A percentile compares a stretch with the other conserved stretches of the same genome.
phyloP scores from a whole-genome alignment of 768 basidiomycete species.

The Lyophyllum shimeji region DNA sequence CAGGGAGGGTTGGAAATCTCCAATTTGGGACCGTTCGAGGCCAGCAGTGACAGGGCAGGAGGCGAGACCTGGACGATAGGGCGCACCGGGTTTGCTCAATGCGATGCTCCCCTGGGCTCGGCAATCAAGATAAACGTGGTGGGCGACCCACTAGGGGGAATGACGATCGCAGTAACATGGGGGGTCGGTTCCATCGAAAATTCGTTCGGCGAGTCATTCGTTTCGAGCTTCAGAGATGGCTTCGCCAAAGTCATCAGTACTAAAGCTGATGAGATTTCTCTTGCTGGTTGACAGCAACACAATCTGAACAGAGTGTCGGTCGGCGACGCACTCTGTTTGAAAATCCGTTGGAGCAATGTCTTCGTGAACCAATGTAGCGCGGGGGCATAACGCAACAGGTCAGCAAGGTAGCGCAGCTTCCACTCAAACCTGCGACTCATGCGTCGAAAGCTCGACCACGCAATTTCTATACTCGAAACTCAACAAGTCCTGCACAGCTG shows the following conservation, averaged over 20 bases:
- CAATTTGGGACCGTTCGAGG: slow-evolving; percentile 33
- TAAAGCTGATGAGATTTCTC: not conserved
- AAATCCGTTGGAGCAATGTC: too few relatives aligned
- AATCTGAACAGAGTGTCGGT: too few relatives aligned
- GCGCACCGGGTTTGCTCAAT: slow-evolving; percentile 28
- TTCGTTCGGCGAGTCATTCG: slow-evolving; percentile 23
- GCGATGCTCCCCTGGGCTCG: slow-evolving; percentile 24
- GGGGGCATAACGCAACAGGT: too few relatives aligned
- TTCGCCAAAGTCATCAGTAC: slow-evolving; percentile 8
- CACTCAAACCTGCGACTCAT: too few relatives aligned
- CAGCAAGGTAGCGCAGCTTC: too few relatives aligned
- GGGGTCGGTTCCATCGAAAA: slow-evolving; percentile 22
- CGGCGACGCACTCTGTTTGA: too few relatives aligned
- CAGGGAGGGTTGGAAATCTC: slow-evolving; percentile 32
- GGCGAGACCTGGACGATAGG: slow-evolving; percentile 19
- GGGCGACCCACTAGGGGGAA: slow-evolving; percentile 22
- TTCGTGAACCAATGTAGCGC: too few relatives aligned
- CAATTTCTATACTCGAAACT: too few relatives aligned
- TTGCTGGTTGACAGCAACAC: too few relatives aligned
- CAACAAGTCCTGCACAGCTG: too few relatives aligned
- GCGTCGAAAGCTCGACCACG: too few relatives aligned
- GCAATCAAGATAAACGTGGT: slow-evolving; percentile 29
- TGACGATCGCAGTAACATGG: slow-evolving; percentile 26
- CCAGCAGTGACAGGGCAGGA: not conserved
- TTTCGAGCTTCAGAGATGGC: slow-evolving; percentile 16